Conservation (phyloP, 805 yeast species). For the Cyberlindnera misumaiensis region DNA sequence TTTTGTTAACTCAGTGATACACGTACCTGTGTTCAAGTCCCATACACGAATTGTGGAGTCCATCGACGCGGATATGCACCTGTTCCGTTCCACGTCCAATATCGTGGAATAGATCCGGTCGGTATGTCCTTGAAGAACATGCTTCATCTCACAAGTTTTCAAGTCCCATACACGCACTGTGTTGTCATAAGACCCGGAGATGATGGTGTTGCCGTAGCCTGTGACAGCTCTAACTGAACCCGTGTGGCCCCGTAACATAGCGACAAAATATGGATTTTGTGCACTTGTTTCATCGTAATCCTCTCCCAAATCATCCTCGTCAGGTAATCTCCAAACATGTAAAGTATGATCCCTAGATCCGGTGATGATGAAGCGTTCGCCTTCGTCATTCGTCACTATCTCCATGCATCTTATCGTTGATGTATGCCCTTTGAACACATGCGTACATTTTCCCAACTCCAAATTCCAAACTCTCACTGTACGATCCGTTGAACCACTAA, state of each 20-base stretch:
- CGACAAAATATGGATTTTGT: constrained; percentile 55
- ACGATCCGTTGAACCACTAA: constrained; percentile 92
- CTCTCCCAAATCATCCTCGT: constrained; percentile 24
- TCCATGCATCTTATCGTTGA: constrained; percentile 92
- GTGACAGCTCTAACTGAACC: constrained; percentile 82
- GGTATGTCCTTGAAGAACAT: constrained; percentile 74
- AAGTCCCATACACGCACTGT: constrained; percentile 92
- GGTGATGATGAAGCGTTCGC: constrained; percentile 72
- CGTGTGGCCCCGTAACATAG: constrained; percentile 67
- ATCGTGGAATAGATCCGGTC: constrained; percentile 88
- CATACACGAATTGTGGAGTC: constrained; percentile 85
- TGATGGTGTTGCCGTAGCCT: constrained; percentile 75
- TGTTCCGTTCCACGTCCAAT: constrained; percentile 62
- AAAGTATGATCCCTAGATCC: constrained; percentile 84
- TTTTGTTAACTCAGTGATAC: constrained; percentile 68
- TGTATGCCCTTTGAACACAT: constrained; percentile 84
- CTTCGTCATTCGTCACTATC: constrained; percentile 61
- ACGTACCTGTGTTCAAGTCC: constrained; percentile 75
- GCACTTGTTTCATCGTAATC: constrained; percentile 29
- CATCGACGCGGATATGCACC: constrained; percentile 88
- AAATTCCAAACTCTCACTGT: constrained; percentile 93
- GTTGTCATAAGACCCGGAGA: constrained; percentile 87
- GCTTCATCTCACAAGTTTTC: constrained; percentile 62
- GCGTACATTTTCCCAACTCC: constrained; percentile 78
- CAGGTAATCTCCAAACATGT: constrained; percentile 79